phyloP scores from a whole-genome alignment of 2,329 filamentous ascomycete species.

The Monilinia vaccinii-corymbosi region DNA sequence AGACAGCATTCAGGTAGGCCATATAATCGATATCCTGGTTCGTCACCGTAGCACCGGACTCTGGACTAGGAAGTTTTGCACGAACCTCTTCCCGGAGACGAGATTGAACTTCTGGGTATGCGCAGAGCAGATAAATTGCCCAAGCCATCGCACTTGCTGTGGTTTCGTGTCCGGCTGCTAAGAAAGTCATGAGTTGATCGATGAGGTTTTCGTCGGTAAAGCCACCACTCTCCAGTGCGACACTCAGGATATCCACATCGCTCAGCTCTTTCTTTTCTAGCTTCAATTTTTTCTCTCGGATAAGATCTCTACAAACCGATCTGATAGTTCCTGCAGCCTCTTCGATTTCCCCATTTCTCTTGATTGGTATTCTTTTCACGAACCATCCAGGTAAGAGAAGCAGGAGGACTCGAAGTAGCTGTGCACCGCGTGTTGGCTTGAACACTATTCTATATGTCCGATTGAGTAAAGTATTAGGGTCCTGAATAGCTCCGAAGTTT shows the following conservation, averaged over 20 bases:
- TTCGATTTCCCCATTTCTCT: slow-evolving; percentile 57
- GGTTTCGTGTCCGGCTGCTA: slow-evolving; percentile 75
- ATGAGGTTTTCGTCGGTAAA: slow-evolving; percentile 75
- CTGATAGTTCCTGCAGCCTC: slow-evolving; percentile 52
- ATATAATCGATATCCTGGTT: slow-evolving; percentile 58
- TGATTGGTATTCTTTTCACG: slow-evolving; percentile 54
- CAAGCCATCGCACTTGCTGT: slow-evolving; percentile 69
- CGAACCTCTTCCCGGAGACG: slow-evolving; percentile 62
- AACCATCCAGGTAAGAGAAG: slow-evolving; percentile 57
- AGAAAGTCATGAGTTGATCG: slow-evolving; percentile 85
- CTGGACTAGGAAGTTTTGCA: slow-evolving; percentile 44
- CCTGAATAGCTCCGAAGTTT: slow-evolving; percentile 57
- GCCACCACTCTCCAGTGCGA: slow-evolving; percentile 65
- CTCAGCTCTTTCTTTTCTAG: slow-evolving; percentile 40
- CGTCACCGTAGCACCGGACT: slow-evolving; percentile 35
- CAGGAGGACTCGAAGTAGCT: slow-evolving; percentile 47
- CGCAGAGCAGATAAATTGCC: slow-evolving; percentile 61
- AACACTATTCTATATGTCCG: slow-evolving; percentile 48
- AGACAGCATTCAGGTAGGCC: slow-evolving; percentile 72
- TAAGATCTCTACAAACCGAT: slow-evolving; percentile 55
- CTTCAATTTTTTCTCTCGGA: slow-evolving; percentile 58
- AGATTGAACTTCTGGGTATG: slow-evolving; percentile 54
- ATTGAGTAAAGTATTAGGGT: slow-evolving; percentile 51
- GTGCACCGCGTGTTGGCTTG: slow-evolving; percentile 41
- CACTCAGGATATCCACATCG: slow-evolving; percentile 68